Base-by-base conservation (phyloP, 2,329 filamentous ascomycete genomes). In the Pestalotiopsis sp. region DNA sequence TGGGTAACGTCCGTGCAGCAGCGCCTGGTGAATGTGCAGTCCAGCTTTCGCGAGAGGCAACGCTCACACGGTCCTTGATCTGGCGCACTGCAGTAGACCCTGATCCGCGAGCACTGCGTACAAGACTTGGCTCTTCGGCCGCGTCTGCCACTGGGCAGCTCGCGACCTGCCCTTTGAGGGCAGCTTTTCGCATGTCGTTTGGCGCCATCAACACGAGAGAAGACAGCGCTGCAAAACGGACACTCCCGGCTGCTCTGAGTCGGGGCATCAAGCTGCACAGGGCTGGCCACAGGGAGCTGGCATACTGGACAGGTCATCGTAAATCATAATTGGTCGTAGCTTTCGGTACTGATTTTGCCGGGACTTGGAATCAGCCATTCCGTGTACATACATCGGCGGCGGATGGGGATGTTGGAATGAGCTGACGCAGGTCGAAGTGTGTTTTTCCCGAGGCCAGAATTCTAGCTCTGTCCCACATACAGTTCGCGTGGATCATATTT, bases 361-460 rank as follows among this genome's bases (percentile, higher is more conserved):
- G 6, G n/a, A 23, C 14, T 52, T 17, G 3, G 7, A 9, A n/a
- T 20, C 45, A 52, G 17, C 45, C 17, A 52, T n/a, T 17, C n/a
- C 20, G 17, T 9, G 7, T 7, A n/a, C 14, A 20, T 9, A 3
- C 45, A 23, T 23, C 5, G 13, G 3, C 4, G 13, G 45, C 1
- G 20, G 45, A 52, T 25, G 4, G 58, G 38, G 20, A 23, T 17
- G 36, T 63, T 63, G 58, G 23, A 36, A 67, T 25, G 38, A 39
- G 66, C 11, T 27, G 38, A 62, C 39, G 31, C 7, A 49, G 59
- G 14, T 13, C 14, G 67, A 36, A 27, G 61, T n/a, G 61, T 68
- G 61, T 68, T 68, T 68, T 68, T 11, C 11, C 67, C 67, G 63
- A 68, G 63, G 67, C 45, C 63, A 66, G 67, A 68, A 68, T 65